phyloP scores from a whole-genome alignment of 2,329 filamentous ascomycete species.

The Alternaria rosae region DNA sequence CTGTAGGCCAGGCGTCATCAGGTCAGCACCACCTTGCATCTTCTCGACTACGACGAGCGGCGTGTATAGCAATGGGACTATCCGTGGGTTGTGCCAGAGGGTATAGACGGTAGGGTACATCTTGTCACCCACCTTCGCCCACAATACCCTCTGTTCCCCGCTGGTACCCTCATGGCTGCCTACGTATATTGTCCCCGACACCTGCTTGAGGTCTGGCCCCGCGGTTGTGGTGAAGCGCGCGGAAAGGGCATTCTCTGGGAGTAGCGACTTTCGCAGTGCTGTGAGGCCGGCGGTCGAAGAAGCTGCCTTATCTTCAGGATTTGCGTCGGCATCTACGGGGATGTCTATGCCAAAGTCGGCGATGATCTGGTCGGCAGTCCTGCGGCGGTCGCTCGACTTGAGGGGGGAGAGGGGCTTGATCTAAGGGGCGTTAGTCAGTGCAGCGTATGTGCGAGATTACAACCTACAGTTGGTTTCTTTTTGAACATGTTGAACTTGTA shows the following conservation, averaged over 20 bases:
- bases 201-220: constrained; percentile 66
- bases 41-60: constrained; percentile 68
- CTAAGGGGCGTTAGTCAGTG: constrained; percentile 46
- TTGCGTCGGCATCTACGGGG: constrained; percentile 46
- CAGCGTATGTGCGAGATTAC: neutral
- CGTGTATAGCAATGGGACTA: constrained; percentile 71
- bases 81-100: constrained; percentile 68
- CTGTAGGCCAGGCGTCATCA: constrained; percentile 73
- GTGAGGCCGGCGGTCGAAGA: constrained; percentile 55
- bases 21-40: constrained; percentile 68
- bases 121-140: constrained; percentile 68
- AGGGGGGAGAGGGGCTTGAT: constrained; percentile 72
- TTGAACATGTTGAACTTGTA: constrained; percentile 63
- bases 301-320: constrained; percentile 53
- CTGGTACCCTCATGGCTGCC: constrained; percentile 62
- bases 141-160: constrained; percentile 67
- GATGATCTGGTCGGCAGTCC: constrained; percentile 72
- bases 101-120: constrained; percentile 69
- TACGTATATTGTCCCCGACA: constrained; percentile 70
- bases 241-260: constrained; percentile 69
- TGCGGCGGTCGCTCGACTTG: constrained; percentile 71
- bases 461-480: constrained; percentile 65
- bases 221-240: constrained; percentile 71
- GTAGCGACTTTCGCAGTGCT: constrained; percentile 64
- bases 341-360: constrained; percentile 64